Conservation (phyloP, 495 filamentous ascomycete genomes). For the Aspergillus leporis region DNA sequence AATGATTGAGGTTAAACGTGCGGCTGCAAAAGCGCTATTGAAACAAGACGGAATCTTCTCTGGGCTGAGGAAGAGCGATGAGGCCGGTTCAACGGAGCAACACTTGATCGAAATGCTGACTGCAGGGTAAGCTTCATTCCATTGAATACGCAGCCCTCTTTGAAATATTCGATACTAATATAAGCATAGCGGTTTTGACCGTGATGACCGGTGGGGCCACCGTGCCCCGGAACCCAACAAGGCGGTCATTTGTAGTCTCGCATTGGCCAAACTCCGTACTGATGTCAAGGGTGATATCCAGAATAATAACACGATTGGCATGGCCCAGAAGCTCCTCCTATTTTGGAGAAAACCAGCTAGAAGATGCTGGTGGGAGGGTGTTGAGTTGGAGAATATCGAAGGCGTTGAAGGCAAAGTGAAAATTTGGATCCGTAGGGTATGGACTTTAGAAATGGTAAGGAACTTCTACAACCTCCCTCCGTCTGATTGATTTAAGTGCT, state of each 20-base stretch:
- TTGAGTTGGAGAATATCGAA: conserved; percentile 88
- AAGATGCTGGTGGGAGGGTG: conserved; percentile 98
- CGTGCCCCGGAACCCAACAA: conserved; percentile 95
- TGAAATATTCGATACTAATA: background rate
- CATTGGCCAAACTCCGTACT: conserved; percentile 86
- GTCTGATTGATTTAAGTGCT: background rate
- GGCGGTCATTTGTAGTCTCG: conserved; percentile 95
- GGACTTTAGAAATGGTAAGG: conserved; percentile 96
- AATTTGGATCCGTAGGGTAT: conserved; percentile 96
- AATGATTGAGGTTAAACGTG: conserved; percentile 96
- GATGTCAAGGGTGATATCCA: conserved; percentile 82
- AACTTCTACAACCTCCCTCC: background rate
- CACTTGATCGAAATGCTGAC: conserved; percentile 99
- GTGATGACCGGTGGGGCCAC: conserved; percentile 93
- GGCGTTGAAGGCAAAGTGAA: conserved; percentile 91
- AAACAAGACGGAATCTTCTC: conserved; percentile 96
- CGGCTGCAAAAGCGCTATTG: conserved; percentile 82
- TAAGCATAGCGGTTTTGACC: conserved; percentile 80
- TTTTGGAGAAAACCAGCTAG: conserved; percentile 98
- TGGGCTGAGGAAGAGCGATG: conserved; percentile 89
- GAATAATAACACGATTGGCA: conserved; percentile 82
- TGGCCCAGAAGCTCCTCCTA: conserved; percentile 97
- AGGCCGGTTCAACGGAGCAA: conserved; percentile 94
- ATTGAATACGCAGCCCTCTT: background rate
- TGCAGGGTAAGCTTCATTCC: conserved; percentile 70